Conservation (phyloP, 495 filamentous ascomycete genomes). For the Lasiosphaeriaceae sp. region DNA sequence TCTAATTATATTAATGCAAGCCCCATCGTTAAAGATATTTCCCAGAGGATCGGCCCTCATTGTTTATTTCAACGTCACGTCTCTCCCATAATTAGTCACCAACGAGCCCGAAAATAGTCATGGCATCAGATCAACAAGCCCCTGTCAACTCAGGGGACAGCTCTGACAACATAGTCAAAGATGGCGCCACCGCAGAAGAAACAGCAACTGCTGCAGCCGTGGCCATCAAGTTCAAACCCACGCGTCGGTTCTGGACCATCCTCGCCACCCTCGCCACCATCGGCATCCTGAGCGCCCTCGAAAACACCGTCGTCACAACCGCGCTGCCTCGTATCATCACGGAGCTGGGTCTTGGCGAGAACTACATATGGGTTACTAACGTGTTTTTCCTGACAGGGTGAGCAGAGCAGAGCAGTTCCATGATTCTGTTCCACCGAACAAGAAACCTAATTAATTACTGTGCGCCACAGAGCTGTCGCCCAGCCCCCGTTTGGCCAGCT, state of each 20-base stretch:
- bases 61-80: no score
- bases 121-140: no score
- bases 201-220: background rate
- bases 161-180: background rate
- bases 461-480: constrained; percentile 2
- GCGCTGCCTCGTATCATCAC: constrained; percentile 36
- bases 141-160: background rate
- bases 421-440: background rate
- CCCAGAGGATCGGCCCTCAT: no score
- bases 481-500: constrained; percentile 19
- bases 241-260: constrained; percentile 15
- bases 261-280: constrained; percentile 1
- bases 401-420: no score
- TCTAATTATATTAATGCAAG: no score
- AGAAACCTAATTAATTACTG: background rate
- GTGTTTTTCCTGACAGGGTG: constrained; percentile 29
- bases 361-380: constrained; percentile 43
- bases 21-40: no score
- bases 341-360: constrained; percentile 25
- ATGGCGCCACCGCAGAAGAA: background rate
- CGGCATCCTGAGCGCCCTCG: constrained; percentile 30
- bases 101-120: no score
- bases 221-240: background rate
- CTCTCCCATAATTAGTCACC: no score
- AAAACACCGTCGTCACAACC: constrained; percentile 37